These are phyloP conservation scores for Flueggea neowawraea DNA, from an alignment of 441 rosid genomes.

Conservation along the genomic window DNA sequence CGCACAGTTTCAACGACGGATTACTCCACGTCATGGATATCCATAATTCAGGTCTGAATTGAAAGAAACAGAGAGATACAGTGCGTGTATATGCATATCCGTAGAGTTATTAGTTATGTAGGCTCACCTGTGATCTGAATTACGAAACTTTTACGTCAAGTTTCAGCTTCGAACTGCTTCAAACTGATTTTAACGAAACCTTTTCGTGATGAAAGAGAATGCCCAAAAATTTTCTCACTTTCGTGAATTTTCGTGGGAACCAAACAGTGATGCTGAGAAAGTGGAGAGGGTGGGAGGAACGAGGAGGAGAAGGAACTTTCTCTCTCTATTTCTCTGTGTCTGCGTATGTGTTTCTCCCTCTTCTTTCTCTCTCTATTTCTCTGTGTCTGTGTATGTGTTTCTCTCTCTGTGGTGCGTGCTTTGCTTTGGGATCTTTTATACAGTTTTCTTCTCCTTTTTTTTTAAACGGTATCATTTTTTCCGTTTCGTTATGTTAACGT, in stretches of 20 bases:
- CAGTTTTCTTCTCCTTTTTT: not conserved
- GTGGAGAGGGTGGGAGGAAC: no score
- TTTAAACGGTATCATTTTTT: conserved; percentile 24
- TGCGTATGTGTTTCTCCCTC: not conserved
- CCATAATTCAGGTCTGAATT: no score
- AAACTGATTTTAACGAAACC: conserved; percentile 5
- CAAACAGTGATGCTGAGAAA: not conserved
- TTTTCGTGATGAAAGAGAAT: not conserved
- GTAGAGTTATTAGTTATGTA: no score
- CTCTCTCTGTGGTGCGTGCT: not conserved
- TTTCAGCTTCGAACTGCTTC: conserved; percentile 8
- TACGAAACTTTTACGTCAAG: conserved; percentile 5
- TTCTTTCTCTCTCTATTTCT: not conserved
- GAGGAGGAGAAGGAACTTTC: no score
- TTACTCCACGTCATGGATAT: not conserved
- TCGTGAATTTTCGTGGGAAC: not conserved
- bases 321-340: not conserved
- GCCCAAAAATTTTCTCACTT: no score
- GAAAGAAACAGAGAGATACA: no score
- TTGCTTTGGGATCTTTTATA: not conserved
- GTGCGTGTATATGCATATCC: no score
- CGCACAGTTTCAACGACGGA: conserved; percentile 1
- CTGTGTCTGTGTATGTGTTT: not conserved
- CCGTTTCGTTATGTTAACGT: conserved; percentile 18
- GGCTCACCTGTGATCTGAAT: conserved; percentile 24